These are phyloP conservation scores for Boletus sp. DNA, from an alignment of 1,284 basidiomycete species.

Conservation along the genomic window DNA sequence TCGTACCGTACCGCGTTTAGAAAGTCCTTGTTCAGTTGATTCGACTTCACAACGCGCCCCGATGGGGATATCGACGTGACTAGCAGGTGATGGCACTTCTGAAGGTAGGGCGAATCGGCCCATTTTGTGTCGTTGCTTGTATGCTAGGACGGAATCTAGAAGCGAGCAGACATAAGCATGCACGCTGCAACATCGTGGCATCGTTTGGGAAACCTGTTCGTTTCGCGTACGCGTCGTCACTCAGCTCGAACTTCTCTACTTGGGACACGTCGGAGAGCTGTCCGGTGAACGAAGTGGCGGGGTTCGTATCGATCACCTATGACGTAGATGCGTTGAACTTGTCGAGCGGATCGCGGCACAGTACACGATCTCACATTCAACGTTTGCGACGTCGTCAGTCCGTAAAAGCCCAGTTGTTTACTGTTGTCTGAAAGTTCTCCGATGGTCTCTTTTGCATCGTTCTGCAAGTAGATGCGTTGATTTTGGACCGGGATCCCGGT, in stretches of 20 bases:
- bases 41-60: conserved; percentile 86
- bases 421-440: conserved; percentile 67
- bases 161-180: conserved; percentile 1
- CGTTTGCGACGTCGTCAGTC: conserved; percentile 68
- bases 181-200: not conserved
- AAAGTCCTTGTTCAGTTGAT: conserved; percentile 63
- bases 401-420: conserved; percentile 74
- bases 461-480: conserved; percentile 69
- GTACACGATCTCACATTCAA: conserved; percentile 60
- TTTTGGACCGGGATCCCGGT: conserved; percentile 85
- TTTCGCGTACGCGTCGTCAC: conserved; percentile 80
- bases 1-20: conserved; percentile 84
- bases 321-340: not conserved
- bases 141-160: conserved; percentile 87
- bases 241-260: conserved; percentile 94
- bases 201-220: conserved; percentile 61
- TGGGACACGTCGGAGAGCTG: conserved; percentile 84
- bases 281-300: conserved; percentile 71
- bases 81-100: conserved; percentile 21
- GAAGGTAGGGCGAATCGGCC: conserved; percentile 77
- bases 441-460: conserved; percentile 59
- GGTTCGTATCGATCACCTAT: conserved; percentile 82
- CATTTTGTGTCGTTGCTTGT: conserved; percentile 87
- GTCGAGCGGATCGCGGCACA: not conserved
- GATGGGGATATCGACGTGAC: conserved; percentile 48